phyloP scores from a whole-genome alignment of 2,329 filamentous ascomycete species.

The Trichoderma atrobrunneum region DNA sequence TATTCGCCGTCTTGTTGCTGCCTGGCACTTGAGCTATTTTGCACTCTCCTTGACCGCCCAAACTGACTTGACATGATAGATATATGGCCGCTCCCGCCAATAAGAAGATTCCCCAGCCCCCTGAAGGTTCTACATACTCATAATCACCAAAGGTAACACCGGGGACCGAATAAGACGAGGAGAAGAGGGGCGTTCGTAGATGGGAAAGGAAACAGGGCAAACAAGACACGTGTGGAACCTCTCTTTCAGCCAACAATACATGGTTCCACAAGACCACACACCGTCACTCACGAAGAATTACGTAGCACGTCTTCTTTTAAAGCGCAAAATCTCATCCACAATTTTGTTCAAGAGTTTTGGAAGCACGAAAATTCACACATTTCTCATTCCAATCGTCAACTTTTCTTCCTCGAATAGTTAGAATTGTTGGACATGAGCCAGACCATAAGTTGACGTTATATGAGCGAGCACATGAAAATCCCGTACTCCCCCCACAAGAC shows the following conservation, averaged over 20 bases:
- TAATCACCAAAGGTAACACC: conserved; percentile 21
- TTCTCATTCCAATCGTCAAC: conserved; percentile 14
- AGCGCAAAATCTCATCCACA: neutral
- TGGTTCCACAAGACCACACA: neutral
- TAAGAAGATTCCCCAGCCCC: conserved; percentile 93
- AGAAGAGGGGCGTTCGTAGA: neutral
- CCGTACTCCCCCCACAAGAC: neutral
- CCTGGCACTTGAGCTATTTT: neutral
- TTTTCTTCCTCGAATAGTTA: neutral
- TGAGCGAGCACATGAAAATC: neutral
- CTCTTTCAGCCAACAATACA: neutral
- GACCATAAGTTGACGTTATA: neutral
- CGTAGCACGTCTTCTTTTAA: conserved; percentile 2
- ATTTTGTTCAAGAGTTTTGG: conserved; percentile 1
- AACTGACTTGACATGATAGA: conserved; percentile 44
- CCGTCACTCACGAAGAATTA: conserved; percentile 2
- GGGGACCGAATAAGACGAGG: neutral
- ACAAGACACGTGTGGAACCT: neutral
- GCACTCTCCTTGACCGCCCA: neutral
- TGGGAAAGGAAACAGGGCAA: conserved; percentile 1
- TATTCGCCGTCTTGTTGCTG: neutral
- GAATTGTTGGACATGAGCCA: neutral
- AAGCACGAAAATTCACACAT: conserved; percentile 14
- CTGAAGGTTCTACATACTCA: conserved; percentile 67
- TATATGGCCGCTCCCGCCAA: conserved; percentile 90